Percentiles rank a stretch among this genome's conserved stretches.
phyloP scores from a whole-genome alignment of 345 rosid species.

The Brassica napus region Da-Ae NC_063446.1:14174501-14175000 shows the following conservation, averaged over 20 bases:
- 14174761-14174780: background rate
- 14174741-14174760: background rate
- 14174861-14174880: background rate
- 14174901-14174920: slow-evolving; percentile 1
- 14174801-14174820: background rate
- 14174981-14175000: slow-evolving; percentile 40
- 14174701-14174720: background rate
- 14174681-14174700: background rate
- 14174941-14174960: slow-evolving; percentile 5
- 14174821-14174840: background rate
- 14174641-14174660: background rate
- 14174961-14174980: slow-evolving; percentile 32
- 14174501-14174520: too few species aligned
- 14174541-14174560: background rate
- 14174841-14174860: background rate
- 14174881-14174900: background rate
- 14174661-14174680: background rate
- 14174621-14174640: background rate
- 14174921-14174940: background rate
- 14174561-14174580: background rate
- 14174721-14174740: background rate
- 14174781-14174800: background rate
- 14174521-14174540: background rate
- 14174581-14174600: background rate
- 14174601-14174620: background rate